These are phyloP conservation scores for Apophysomyces variabilis DNA, from an alignment of 371 early-diverging fungal genomes.

Conservation along the genomic window DNA sequence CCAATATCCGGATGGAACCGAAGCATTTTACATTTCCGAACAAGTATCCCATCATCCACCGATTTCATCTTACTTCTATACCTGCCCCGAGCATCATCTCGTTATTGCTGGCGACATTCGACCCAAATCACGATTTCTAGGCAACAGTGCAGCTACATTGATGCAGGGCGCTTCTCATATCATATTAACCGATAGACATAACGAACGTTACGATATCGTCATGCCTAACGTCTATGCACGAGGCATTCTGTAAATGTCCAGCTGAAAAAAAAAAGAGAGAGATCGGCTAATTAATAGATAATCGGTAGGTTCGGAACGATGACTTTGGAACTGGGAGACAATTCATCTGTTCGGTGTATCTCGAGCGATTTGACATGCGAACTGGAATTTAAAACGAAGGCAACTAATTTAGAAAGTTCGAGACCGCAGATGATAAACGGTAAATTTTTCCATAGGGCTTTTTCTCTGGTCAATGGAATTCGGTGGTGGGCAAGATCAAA, in stretches of 20 bases:
- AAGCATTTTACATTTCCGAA: conserved; percentile 84
- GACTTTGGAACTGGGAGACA: conserved; percentile 93
- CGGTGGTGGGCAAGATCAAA: conserved; percentile 82
- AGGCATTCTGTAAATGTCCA: conserved; percentile 62
- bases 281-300: neutral
- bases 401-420: conserved; percentile 25
- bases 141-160: conserved; percentile 93
- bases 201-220: conserved; percentile 79
- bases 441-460: conserved; percentile 64
- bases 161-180: conserved; percentile 82
- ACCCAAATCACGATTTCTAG: conserved; percentile 91
- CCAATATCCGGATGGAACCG: conserved; percentile 69
- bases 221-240: conserved; percentile 95
- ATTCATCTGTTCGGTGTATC: conserved; percentile 73
- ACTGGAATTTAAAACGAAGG: conserved; percentile 94
- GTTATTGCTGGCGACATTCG: conserved; percentile 82
- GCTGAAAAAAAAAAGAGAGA: neutral
- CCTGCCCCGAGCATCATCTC: conserved; percentile 81
- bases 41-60: conserved; percentile 97
- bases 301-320: conserved; percentile 80
- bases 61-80: conserved; percentile 82
- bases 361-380: conserved; percentile 78
- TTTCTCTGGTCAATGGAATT: conserved; percentile 82
- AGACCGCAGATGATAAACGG: neutral
- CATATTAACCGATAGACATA: conserved; percentile 63